phyloP scores from a whole-genome alignment of 2,329 filamentous ascomycete species.

The Ambrosiella beaveri region DNA sequence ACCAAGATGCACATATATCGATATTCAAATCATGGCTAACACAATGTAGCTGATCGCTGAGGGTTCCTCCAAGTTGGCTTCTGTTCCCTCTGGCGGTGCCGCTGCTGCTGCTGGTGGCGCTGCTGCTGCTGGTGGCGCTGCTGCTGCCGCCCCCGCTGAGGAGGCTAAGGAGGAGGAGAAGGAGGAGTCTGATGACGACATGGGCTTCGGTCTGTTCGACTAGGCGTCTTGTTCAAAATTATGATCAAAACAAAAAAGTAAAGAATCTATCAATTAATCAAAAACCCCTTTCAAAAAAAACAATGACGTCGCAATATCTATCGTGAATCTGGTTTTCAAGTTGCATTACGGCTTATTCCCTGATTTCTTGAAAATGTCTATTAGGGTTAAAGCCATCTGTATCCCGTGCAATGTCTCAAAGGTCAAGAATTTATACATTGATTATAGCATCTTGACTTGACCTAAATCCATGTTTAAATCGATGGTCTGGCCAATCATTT shows the following conservation, averaged over 20 bases:
- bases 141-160: constrained; percentile 43
- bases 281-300: not conserved
- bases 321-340: not conserved
- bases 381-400: not conserved
- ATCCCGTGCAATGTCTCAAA: not conserved
- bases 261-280: constrained; percentile 12
- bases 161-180: constrained; percentile 61
- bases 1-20: not conserved
- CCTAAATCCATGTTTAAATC: not conserved
- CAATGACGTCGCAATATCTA: not conserved
- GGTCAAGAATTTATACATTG: no score
- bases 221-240: constrained; percentile 29
- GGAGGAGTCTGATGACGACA: constrained; percentile 26
- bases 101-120: constrained; percentile 52
- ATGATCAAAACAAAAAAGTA: constrained; percentile 13
- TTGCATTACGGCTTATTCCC: not conserved
- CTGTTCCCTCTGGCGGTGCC: constrained; percentile 82
- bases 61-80: constrained; percentile 86
- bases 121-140: constrained; percentile 50
- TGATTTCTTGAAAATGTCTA: not conserved
- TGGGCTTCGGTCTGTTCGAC: constrained; percentile 53
- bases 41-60: constrained; percentile 62
- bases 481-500: not conserved
- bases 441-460: no score
- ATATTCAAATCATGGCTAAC: constrained; percentile 14